Percentiles rank a stretch among this genome's conserved stretches.
phyloP scores from a whole-genome alignment of 169 alveolate genomes.

The Cytauxzoon felis region DNA sequence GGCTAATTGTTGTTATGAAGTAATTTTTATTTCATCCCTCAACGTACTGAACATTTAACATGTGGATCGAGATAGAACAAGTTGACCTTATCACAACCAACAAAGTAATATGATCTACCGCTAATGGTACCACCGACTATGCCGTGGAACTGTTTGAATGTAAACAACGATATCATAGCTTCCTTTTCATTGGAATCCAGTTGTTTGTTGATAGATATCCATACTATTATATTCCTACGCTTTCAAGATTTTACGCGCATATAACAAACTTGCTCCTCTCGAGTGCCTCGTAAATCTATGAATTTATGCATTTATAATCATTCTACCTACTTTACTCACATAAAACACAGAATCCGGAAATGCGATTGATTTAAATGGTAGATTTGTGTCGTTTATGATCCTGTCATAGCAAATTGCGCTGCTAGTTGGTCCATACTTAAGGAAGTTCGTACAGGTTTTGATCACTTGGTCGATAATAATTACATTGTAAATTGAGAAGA shows the following conservation, averaged over 20 bases:
- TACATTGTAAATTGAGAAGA: conserved; percentile 39
- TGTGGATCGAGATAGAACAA: conserved; percentile 66
- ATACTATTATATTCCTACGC: conserved; percentile 7
- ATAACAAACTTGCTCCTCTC: conserved; percentile 10
- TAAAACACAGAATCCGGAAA: conserved; percentile 40
- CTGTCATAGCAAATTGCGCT: conserved; percentile 33
- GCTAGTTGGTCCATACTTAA: conserved; percentile 52
- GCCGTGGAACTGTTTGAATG: conserved; percentile 56
- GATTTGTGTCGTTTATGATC: conserved; percentile 11
- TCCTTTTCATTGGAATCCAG: conserved; percentile 21
- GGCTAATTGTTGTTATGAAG: too few species aligned
- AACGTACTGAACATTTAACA: conserved; percentile 52
- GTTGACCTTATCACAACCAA: conserved; percentile 47
- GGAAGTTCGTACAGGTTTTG: conserved; percentile 36
- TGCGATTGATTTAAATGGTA: conserved; percentile 28
- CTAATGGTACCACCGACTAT: conserved; percentile 58
- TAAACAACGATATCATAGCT: conserved; percentile 45
- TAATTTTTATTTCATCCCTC: background rate
- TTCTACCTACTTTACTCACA: conserved; percentile 20
- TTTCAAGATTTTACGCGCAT: too few species aligned
- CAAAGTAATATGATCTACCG: conserved; percentile 58
- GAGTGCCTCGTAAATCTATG: conserved; percentile 3
- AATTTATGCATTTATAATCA: background rate
- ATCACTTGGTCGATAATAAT: conserved; percentile 32
- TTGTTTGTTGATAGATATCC: conserved; percentile 38